Evolutionary conservation across 228 moss, liverwort and hornwort species (phyloP), one percentile per base, ranked within the genome.

Genomic region (Sphagnum magellanicum): DNA sequence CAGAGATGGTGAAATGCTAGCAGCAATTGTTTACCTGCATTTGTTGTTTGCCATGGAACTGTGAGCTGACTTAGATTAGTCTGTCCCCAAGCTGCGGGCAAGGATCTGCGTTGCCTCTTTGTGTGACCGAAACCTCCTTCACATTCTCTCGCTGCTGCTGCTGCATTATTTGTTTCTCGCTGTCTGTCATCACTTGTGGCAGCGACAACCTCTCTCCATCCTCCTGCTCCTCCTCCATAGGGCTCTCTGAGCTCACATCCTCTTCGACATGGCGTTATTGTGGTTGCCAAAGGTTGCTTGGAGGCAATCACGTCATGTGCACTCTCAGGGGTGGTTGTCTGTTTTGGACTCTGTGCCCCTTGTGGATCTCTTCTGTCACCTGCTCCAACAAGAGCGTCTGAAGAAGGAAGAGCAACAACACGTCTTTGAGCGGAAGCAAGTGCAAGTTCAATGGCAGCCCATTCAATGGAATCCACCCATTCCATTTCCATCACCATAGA

Each of bases 381-480:
- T 16, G 55, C 53, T 10, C 55, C 48, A 10, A 48, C 50, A 71
- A 51, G 53, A 47, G 49, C 50, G 4, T 52, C 46, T 4, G 16
- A 4, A 67, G 32, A 32, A 32, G 32, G 32, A 32, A 6, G 3
- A 48, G 52, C 12, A 49, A 68, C 5, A 52, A 50, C 62, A 55
- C 57, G 49, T 8, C 16, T 63, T 49, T 16, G 67, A 48, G 79
- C 76, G 3, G 75, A 49, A 53, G 84, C 78, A 63, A 92, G 78
- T n/a, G 76, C 85, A 53, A 69, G 70, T 73, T 87, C 81, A 50
- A 92, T 83, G 53, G 81, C 89, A 17, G 74, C 84, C 89, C 83
- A 92, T 60, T 92, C 87, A 32, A 78, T 67, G 48, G 81, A 79
- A 58, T 89, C 83, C 17, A 92, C 87, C 92, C 85, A 92, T 64